Evolutionary conservation across 768 basidiomycete species (phyloP).

Genomic region (Tulasnella sp.): DNA sequence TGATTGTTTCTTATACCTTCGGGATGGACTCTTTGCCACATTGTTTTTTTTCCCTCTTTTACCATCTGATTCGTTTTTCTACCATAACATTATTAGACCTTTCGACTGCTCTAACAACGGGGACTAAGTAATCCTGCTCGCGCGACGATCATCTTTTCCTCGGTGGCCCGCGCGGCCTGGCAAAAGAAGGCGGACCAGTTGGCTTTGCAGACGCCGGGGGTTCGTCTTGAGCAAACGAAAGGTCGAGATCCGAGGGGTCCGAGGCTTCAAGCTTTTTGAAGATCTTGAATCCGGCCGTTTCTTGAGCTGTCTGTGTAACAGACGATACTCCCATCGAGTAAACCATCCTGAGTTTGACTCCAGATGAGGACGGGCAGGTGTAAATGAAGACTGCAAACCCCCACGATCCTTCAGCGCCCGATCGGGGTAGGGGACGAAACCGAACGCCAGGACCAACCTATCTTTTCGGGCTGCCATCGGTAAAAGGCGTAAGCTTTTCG

Average conservation of each 20-base stretch:
- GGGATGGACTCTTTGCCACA: neutral
- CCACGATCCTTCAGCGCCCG: neutral
- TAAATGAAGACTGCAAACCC: slow-evolving; percentile 72
- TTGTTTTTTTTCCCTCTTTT: neutral
- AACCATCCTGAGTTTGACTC: slow-evolving; percentile 80
- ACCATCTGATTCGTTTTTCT: neutral
- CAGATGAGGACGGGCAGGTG: slow-evolving; percentile 73
- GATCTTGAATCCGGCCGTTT: slow-evolving; percentile 38
- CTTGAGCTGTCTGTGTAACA: slow-evolving; percentile 51
- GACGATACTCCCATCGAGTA: slow-evolving; percentile 65
- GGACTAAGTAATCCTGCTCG: neutral
- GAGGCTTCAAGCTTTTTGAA: slow-evolving; percentile 33
- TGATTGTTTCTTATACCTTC: neutral
- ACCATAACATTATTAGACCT: neutral
- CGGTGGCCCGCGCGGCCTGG: slow-evolving; percentile 13
- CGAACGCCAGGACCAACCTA: neutral
- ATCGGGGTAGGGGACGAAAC: neutral
- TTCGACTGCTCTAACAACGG: neutral
- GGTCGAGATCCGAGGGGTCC: neutral
- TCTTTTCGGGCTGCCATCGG: slow-evolving; percentile 9
- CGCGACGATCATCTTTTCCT: slow-evolving; percentile 6
- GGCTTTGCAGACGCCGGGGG: neutral
- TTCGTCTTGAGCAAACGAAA: neutral
- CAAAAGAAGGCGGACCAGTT: slow-evolving; percentile 15
- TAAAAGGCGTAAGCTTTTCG: slow-evolving; percentile 9